phyloP scores from a whole-genome alignment of 176 grass and related monocot genomes.

The Phyllostachys edulis region DNA sequence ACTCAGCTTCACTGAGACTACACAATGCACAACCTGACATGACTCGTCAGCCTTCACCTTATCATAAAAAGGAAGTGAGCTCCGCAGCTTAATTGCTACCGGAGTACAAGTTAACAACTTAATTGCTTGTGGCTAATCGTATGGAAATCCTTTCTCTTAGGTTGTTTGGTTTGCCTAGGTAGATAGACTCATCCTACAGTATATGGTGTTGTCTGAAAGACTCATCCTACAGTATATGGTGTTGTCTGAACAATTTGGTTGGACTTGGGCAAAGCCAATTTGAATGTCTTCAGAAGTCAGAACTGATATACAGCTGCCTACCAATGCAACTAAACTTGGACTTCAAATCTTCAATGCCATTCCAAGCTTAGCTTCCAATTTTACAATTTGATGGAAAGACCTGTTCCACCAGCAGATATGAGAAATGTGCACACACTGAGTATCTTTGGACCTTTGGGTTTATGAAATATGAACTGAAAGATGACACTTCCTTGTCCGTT shows the following conservation, averaged over 20 bases:
- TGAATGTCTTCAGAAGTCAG: slow-evolving; percentile 16
- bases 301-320: slow-evolving; percentile 27
- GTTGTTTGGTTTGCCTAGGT: slow-evolving; percentile 14
- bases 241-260: neutral
- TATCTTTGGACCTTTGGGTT: slow-evolving; percentile 7
- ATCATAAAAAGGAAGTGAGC: slow-evolving; percentile 17
- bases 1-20: slow-evolving; percentile 41
- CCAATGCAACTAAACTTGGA: slow-evolving; percentile 16
- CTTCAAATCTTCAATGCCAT: slow-evolving; percentile 21
- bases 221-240: neutral
- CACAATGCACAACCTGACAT: slow-evolving; percentile 16
- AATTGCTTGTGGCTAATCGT: neutral
- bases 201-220: neutral
- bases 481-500: slow-evolving; percentile 47
- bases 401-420: slow-evolving; percentile 29
- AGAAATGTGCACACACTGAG: slow-evolving; percentile 10
- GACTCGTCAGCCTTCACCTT: slow-evolving; percentile 38
- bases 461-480: slow-evolving; percentile 43
- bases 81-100: neutral
- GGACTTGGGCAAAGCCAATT: neutral
- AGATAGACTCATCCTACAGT: neutral
- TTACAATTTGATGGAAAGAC: slow-evolving; percentile 41
- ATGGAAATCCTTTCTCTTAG: neutral
- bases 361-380: slow-evolving; percentile 23
- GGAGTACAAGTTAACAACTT: slow-evolving; percentile 18